Percentiles rank a stretch among this genome's conserved stretches.
Conservation (phyloP, 2,329 filamentous ascomycete genomes). For the Furcasterigmium sp. region DNA sequence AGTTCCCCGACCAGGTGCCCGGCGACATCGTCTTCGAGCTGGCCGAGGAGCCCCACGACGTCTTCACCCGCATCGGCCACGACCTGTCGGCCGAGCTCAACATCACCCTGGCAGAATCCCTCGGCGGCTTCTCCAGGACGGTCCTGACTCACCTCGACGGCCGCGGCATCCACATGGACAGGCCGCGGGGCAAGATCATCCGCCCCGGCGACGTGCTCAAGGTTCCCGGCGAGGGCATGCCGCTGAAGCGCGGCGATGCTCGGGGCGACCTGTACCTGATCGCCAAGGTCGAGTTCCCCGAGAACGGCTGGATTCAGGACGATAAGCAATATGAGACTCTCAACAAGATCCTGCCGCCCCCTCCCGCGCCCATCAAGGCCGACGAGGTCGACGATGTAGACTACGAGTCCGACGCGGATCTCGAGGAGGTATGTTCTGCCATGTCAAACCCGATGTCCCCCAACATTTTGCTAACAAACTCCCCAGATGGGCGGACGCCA, state of each 20-base stretch:
- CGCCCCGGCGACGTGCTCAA: conserved; percentile 82
- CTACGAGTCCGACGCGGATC: conserved; percentile 75
- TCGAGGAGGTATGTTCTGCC: conserved; percentile 59
- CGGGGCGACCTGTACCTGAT: conserved; percentile 85
- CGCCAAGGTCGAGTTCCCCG: conserved; percentile 83
- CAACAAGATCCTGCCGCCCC: conserved; percentile 68
- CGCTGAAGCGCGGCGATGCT: conserved; percentile 74
- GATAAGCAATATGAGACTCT: conserved; percentile 67
- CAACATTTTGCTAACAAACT: conserved; percentile 16
- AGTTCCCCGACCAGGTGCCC: conserved; percentile 80
- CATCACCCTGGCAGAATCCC: conserved; percentile 75
- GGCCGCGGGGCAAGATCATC: conserved; percentile 76
- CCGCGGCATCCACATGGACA: conserved; percentile 76
- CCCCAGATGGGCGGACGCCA: conserved; percentile 65
- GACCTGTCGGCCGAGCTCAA: conserved; percentile 80
- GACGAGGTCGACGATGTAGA: conserved; percentile 83
- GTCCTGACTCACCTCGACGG: conserved; percentile 92
- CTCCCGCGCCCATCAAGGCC: conserved; percentile 54
- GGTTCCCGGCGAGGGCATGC: conserved; percentile 89
- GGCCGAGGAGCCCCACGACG: conserved; percentile 72
- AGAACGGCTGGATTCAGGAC: conserved; percentile 74
- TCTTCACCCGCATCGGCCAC: conserved; percentile 76
- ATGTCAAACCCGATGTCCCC: background rate
- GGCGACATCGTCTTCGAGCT: conserved; percentile 92
- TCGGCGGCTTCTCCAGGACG: conserved; percentile 85